phyloP scores from a whole-genome alignment of 805 yeast genomes.

The Clavispora phyllophila region DNA sequence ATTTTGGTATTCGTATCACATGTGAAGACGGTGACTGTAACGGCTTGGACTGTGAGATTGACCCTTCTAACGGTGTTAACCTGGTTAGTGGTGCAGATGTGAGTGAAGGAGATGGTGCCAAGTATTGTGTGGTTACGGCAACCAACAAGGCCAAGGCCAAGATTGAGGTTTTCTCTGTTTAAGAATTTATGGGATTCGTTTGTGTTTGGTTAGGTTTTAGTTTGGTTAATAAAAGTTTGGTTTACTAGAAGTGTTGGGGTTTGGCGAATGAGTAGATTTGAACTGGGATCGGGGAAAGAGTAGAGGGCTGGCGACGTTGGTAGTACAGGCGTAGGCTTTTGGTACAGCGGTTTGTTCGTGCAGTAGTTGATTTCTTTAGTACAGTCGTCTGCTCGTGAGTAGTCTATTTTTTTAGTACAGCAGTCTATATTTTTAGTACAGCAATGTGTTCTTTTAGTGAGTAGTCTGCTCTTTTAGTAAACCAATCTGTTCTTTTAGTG shows the following conservation, averaged over 20 bases:
- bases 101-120: conserved; percentile 52
- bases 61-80: conserved; percentile 65
- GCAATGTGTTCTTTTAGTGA: too few species aligned
- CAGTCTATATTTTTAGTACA: too few species aligned
- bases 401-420: too few species aligned
- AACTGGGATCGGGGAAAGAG: too few species aligned
- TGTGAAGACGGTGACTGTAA: conserved; percentile 67
- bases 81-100: conserved; percentile 40
- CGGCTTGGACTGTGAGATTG: conserved; percentile 79
- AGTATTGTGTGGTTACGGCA: conserved; percentile 84
- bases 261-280: too few species aligned
- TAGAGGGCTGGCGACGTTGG: too few species aligned
- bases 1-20: conserved; percentile 65
- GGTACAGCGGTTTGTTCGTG: too few species aligned
- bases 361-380: too few species aligned
- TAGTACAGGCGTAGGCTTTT: too few species aligned
- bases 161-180: conserved; percentile 58
- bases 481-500: too few species aligned
- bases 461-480: too few species aligned
- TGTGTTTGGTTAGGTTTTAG: not conserved
- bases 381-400: too few species aligned
- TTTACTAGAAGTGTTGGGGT: not conserved
- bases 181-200: not conserved
- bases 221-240: not conserved
- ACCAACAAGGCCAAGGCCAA: conserved; percentile 55